phyloP scores from a whole-genome alignment of 202 grass and related monocot genomes.

The Thinopyrum obtusiflorum region DNA sequence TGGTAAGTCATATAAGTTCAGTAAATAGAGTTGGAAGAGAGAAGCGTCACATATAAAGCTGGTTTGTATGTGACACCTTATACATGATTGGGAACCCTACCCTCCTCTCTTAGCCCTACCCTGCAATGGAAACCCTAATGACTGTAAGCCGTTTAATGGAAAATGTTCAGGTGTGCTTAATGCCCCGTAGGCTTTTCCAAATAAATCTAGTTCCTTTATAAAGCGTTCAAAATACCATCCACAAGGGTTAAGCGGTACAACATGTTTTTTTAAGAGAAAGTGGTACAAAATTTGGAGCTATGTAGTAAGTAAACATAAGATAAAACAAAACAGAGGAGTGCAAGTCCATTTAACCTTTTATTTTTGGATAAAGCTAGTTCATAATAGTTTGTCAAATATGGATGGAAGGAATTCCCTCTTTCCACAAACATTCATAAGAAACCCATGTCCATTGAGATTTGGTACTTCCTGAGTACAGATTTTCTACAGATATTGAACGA shows the following conservation, averaged over 20 bases:
- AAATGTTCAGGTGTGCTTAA: background rate
- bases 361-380: background rate
- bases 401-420: background rate
- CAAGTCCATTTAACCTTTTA: background rate
- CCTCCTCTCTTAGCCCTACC: background rate
- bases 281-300: background rate
- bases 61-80: background rate
- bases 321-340: background rate
- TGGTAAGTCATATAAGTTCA: background rate
- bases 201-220: background rate
- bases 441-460: background rate
- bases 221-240: background rate
- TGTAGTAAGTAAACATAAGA: background rate
- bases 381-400: background rate
- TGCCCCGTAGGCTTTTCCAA: background rate
- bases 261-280: too few species aligned
- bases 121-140: background rate
- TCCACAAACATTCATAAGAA: background rate
- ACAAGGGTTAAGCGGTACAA: background rate
- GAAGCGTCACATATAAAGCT: background rate
- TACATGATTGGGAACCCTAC: background rate
- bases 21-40: background rate
- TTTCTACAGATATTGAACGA: too few species aligned
- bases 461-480: background rate
- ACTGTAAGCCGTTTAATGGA: background rate